A percentile compares a stretch with the other conserved stretches of the same genome.
These are phyloP conservation scores for Amylocystis lapponica DNA, from an alignment of 768 basidiomycete species.

Conservation along the genomic window DNA sequence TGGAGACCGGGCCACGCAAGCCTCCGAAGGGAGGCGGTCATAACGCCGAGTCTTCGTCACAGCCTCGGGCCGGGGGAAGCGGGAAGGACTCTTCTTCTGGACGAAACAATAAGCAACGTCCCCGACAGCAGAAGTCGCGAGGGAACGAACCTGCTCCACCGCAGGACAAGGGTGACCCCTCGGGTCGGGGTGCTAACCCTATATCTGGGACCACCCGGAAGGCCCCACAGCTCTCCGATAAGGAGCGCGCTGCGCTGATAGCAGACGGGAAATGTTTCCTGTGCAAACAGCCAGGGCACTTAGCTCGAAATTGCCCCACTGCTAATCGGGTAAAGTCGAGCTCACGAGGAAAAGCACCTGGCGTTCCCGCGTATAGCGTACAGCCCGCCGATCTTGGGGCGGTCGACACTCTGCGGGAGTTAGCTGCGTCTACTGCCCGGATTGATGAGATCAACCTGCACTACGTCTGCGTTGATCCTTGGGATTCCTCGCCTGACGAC, in stretches of 20 bases:
- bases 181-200: too few species aligned
- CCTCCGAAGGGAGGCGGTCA: neutral
- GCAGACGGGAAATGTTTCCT: constrained; percentile 1
- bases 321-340: neutral
- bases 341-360: neutral
- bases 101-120: neutral
- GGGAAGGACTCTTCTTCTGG: neutral
- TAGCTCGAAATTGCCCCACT: constrained; percentile 1
- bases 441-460: constrained; percentile 1
- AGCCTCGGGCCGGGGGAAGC: neutral
- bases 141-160: too few species aligned
- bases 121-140: too few species aligned
- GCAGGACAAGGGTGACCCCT: too few species aligned
- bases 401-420: neutral
- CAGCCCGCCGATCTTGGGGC: too few species aligned
- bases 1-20: neutral
- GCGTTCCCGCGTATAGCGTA: constrained; percentile 2
- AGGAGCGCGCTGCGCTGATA: neutral
- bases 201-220: neutral
- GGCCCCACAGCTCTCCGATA: neutral
- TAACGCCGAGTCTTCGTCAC: neutral
- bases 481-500: neutral
- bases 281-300: constrained; percentile 4
- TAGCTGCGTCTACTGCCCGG: neutral
- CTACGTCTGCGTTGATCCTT: neutral